Conservation (phyloP, 441 rosid species). For the Macaranga tanarius region DNA sequence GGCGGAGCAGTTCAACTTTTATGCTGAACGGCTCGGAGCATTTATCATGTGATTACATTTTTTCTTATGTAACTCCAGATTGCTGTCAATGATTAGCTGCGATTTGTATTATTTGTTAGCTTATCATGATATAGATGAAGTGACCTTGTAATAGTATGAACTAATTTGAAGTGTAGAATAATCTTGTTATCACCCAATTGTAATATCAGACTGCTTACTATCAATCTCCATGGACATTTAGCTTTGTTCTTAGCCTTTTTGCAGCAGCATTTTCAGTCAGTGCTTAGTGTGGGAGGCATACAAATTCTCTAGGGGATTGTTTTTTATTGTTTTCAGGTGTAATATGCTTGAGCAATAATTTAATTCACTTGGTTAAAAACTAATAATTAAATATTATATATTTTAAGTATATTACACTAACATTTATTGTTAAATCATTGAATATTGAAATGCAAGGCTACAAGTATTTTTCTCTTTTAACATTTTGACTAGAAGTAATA, state of each 20-base stretch:
- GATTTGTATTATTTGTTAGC: slow-evolving; percentile 21
- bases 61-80: slow-evolving; percentile 5
- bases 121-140: slow-evolving; percentile 5
- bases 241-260: background rate
- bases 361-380: no score
- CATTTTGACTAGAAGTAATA: no score
- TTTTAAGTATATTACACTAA: no score
- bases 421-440: no score
- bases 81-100: slow-evolving; percentile 12
- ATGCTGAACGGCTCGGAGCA: slow-evolving; percentile 23
- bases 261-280: no score
- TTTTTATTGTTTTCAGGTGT: no score
- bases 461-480: no score
- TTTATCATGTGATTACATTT: background rate
- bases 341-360: no score
- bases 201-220: background rate
- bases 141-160: slow-evolving; percentile 16
- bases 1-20: slow-evolving; percentile 24
- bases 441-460: no score
- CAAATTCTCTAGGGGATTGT: no score
- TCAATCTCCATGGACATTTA: background rate
- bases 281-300: no score
- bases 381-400: no score
- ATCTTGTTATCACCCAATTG: slow-evolving; percentile 4
- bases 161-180: slow-evolving; percentile 20